Evolutionary conservation across 2,329 filamentous ascomycete species (phyloP).

Genomic region (Leptographium galeiforme): DNA sequence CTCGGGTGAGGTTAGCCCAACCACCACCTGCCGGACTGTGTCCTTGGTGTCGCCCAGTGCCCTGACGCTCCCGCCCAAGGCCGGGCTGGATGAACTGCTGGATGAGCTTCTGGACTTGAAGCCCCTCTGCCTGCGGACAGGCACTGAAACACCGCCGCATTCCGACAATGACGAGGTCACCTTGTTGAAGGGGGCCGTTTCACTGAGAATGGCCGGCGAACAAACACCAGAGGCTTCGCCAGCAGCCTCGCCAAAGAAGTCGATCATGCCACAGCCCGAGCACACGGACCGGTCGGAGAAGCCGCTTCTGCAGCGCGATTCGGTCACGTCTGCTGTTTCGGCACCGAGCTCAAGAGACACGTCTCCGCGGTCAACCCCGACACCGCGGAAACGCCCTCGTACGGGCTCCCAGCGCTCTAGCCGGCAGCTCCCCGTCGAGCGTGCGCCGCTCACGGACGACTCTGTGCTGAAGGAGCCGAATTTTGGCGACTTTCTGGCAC

Average conservation of each 20-base stretch:
- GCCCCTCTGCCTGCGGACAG: neutral
- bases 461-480: constrained; percentile 35
- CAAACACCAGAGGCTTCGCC: constrained; percentile 12
- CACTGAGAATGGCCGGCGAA: neutral
- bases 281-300: neutral
- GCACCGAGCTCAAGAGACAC: neutral
- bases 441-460: constrained; percentile 13
- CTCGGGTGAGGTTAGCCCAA: constrained; percentile 9
- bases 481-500: constrained; percentile 37
- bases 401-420: constrained; percentile 7
- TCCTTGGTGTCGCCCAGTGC: neutral
- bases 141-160: constrained; percentile 5
- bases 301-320: constrained; percentile 9
- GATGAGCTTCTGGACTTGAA: constrained; percentile 2
- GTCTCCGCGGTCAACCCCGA: neutral
- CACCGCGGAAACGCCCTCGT: constrained; percentile 8
- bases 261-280: neutral
- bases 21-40: neutral
- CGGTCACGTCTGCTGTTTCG: neutral
- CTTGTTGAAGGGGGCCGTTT: neutral
- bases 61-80: neutral
- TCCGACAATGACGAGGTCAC: constrained; percentile 2
- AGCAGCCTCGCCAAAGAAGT: constrained; percentile 10
- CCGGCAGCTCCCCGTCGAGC: constrained; percentile 6
- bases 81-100: constrained; percentile 9